Evolutionary conservation across 78 protist genomes (phyloP).

Genomic region (Monocercomonoides exilis): DNA sequence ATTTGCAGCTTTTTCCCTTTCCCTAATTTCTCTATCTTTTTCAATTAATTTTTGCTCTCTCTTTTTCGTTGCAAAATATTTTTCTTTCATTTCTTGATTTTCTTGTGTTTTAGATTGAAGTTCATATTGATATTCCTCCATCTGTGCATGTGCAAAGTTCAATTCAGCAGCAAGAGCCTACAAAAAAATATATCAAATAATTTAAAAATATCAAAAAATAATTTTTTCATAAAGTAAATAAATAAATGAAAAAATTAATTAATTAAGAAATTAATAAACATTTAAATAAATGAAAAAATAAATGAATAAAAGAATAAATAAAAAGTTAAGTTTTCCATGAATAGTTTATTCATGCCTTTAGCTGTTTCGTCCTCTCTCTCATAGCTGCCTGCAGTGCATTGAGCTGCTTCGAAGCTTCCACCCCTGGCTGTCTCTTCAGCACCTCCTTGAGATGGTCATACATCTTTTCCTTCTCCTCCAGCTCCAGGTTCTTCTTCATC

Average conservation of each 20-base stretch:
- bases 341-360: no score
- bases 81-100: constrained; percentile 34
- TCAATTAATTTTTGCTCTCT: not conserved
- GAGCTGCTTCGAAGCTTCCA: constrained; percentile 64
- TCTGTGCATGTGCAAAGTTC: constrained; percentile 32
- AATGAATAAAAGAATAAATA: no score
- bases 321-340: no score
- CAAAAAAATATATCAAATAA: not conserved
- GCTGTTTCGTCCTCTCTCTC: not conserved
- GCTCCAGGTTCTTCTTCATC: constrained; percentile 57
- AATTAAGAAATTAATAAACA: no score
- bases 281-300: no score
- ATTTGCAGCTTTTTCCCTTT: not conserved
- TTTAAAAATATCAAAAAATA: no score
- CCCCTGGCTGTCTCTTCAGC: constrained; percentile 73
- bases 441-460: constrained; percentile 64
- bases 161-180: constrained; percentile 52
- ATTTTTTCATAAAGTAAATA: no score
- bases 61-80: not conserved
- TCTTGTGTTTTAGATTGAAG: constrained; percentile 48
- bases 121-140: constrained; percentile 45
- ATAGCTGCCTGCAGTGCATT: not conserved
- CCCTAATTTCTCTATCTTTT: not conserved
- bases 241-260: no score
- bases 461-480: constrained; percentile 70